These are phyloP conservation scores for Metschnikowia corniflorae DNA, from an alignment of 805 yeast genomes.

Conservation along the genomic window DNA sequence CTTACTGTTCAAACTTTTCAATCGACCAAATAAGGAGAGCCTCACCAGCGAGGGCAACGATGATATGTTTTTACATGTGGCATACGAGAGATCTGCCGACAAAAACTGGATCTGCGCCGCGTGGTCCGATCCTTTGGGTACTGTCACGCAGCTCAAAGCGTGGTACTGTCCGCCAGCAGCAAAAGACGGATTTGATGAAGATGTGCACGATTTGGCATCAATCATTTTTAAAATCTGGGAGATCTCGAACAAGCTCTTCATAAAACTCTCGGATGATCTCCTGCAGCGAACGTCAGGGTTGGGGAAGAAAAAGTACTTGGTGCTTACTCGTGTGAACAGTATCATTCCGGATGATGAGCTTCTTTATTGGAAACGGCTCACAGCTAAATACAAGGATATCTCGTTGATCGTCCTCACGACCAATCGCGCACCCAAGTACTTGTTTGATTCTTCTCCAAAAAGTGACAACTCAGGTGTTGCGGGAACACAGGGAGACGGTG, in stretches of 20 bases:
- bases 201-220: constrained; percentile 34
- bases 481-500: background rate
- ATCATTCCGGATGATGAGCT: constrained; percentile 79
- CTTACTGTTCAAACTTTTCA: constrained; percentile 35
- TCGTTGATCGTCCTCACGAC: constrained; percentile 70
- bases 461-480: background rate
- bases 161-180: constrained; percentile 47
- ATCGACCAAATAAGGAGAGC: constrained; percentile 19
- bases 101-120: constrained; percentile 82
- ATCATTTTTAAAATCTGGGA: constrained; percentile 68
- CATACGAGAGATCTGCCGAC: constrained; percentile 79
- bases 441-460: constrained; percentile 15
- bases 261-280: constrained; percentile 31
- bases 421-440: constrained; percentile 51
- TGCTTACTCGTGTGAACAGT: constrained; percentile 67
- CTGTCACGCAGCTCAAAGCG: constrained; percentile 54
- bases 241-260: constrained; percentile 46
- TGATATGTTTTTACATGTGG: constrained; percentile 78
- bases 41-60: constrained; percentile 35
- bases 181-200: constrained; percentile 5
- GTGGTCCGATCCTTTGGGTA: constrained; percentile 85
- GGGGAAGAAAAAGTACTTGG: constrained; percentile 57
- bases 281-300: constrained; percentile 29
- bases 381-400: constrained; percentile 53
- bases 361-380: constrained; percentile 72